Percentiles rank a stretch among this genome's conserved stretches.
Conservation (phyloP, 139 green algal genomes). For the Chlorella sorokiniana region DNA sequence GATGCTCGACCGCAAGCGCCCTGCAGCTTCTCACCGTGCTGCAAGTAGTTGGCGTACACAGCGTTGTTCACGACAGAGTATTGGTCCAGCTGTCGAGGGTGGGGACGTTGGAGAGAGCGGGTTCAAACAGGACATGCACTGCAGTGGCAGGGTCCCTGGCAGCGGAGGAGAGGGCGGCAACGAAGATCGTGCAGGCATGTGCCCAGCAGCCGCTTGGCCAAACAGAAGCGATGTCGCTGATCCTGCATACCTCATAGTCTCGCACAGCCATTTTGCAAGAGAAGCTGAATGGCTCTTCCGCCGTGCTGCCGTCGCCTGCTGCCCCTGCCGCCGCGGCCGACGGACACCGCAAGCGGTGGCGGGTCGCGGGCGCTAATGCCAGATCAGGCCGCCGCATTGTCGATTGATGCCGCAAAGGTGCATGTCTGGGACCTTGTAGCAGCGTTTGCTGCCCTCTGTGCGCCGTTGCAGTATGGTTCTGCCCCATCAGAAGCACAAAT, state of each 20-base stretch:
- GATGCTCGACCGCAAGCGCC: neutral
- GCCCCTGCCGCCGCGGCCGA: neutral
- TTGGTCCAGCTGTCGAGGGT: slow-evolving; percentile 15
- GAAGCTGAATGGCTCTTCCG: neutral
- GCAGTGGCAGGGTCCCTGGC: too few species aligned
- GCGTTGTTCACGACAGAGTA: slow-evolving; percentile 1
- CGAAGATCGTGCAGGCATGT: too few species aligned
- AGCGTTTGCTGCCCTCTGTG: neutral
- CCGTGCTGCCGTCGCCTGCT: neutral
- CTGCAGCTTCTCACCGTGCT: slow-evolving; percentile 48
- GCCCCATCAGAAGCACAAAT: too few species aligned
- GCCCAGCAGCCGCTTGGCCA: too few species aligned
- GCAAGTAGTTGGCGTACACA: slow-evolving; percentile 55
- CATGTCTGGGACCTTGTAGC: neutral
- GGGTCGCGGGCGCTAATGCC: too few species aligned
- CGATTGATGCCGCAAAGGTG: neutral
- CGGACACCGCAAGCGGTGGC: too few species aligned
- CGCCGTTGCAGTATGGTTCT: neutral
- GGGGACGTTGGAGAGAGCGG: too few species aligned
- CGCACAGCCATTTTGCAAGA: neutral
- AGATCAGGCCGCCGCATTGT: neutral
- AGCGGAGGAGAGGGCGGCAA: too few species aligned
- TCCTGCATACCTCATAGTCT: too few species aligned
- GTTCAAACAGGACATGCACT: too few species aligned
- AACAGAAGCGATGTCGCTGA: too few species aligned